Evolutionary conservation across 257 asterid genomes (phyloP).

Genomic region (Lavandula angustifolia): DNA sequence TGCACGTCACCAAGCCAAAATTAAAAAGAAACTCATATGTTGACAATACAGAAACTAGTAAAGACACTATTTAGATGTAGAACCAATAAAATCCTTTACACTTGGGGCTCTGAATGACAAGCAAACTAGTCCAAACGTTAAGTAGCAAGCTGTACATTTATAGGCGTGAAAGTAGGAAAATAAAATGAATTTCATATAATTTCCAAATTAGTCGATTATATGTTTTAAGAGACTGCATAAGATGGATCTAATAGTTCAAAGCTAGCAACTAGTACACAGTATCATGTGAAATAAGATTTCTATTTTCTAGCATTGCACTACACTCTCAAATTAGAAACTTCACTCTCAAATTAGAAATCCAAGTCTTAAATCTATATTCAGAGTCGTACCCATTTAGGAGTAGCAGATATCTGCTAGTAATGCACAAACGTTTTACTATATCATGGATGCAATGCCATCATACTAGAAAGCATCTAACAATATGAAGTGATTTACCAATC

Average conservation of each 20-base stretch:
- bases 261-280: conserved; percentile 7
- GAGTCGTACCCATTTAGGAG: background rate
- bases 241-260: conserved; percentile 2
- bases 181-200: background rate
- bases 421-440: background rate
- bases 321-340: background rate
- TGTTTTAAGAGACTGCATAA: background rate
- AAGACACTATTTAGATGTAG: background rate
- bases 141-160: background rate
- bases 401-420: background rate
- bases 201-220: conserved; percentile 16
- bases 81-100: background rate
- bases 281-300: background rate
- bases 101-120: background rate
- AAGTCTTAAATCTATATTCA: background rate
- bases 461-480: background rate
- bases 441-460: background rate
- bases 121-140: background rate
- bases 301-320: background rate
- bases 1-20: conserved; percentile 3
- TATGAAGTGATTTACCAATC: conserved; percentile 4
- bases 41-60: background rate
- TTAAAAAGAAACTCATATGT: background rate
- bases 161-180: background rate
- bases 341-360: background rate